Evolutionary conservation across 257 asterid genomes (phyloP), one percentile per base, ranked within the genome.

Genomic region (Solanum piurae): DNA sequence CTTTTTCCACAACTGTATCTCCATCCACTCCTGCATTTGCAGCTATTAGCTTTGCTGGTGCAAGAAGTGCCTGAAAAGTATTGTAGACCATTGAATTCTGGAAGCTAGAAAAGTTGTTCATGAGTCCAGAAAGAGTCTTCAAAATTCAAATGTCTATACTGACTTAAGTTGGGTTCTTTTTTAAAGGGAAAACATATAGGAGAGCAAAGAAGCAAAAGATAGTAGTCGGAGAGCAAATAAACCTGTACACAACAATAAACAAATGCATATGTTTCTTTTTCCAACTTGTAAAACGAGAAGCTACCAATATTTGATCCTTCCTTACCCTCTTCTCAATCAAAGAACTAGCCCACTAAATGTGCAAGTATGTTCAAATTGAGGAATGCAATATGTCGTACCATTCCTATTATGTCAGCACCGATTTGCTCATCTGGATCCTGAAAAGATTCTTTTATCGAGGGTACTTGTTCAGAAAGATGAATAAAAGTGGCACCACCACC

Each of bases 401-500:
- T 89, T 90, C 92, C 94, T 87, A 97, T 93, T 89, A 97, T 94
- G 91, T 94, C 98, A 42, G 99, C 98, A 88, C 99, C 99, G 74
- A 94, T 93, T 86, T 91, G 93, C 93, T 97, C 99, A 83, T 97
- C 98, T 36, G 91, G 92, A 88, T 97, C 97, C 87, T 89, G 90
- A 85, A 94, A 89, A n/a, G 21, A 46, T 87, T 90, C 88, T 89
- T 94, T 97, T 83, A 97, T 90, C 73, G 31, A 12, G 85, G 98
- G 94, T 75, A 97, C 92, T 86, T 92, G 94, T 92, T 95, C 93
- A 3, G 98, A 93, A 80, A 97, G 98, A 89, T 97, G 99, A 88
- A 95, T 80, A 90, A 87, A 95, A 64, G 98, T 91, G 89, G 98
- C 95, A 89, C 99, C 99, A 37, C 99, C 99, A 69, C 99, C 99